phyloP scores from a whole-genome alignment of 2,329 filamentous ascomycete genomes.

The Coniochaeta sp. region DNA sequence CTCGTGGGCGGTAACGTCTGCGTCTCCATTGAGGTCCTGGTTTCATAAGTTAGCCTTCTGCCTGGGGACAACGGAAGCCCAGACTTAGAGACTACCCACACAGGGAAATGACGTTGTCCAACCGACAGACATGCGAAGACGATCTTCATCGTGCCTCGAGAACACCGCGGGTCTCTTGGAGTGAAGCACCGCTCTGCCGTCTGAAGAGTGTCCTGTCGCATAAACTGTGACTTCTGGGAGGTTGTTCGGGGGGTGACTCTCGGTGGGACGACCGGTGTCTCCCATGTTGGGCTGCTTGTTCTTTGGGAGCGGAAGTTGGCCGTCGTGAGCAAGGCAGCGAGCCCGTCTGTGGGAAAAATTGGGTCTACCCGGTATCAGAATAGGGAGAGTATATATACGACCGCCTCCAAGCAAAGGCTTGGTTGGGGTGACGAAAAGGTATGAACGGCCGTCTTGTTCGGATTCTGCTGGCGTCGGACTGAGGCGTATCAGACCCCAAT shows the following conservation, averaged over 20 bases:
- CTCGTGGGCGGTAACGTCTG: slow-evolving; percentile 11
- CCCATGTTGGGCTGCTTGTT: neutral
- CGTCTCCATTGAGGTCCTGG: slow-evolving; percentile 10
- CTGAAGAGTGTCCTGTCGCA: slow-evolving; percentile 10
- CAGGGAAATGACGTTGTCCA: slow-evolving; percentile 13
- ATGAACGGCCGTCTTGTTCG: no score
- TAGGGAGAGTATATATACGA: neutral
- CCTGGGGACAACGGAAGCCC: neutral
- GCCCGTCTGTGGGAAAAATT: neutral
- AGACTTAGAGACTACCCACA: neutral
- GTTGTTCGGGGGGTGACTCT: slow-evolving; percentile 2
- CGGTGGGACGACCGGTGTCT: neutral
- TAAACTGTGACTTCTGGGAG: slow-evolving; percentile 9
- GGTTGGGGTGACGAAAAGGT: no score
- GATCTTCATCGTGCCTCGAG: slow-evolving; percentile 7
- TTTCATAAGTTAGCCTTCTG: neutral
- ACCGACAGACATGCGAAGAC: slow-evolving; percentile 11
- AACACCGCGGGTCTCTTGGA: slow-evolving; percentile 9
- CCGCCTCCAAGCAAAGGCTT: neutral
- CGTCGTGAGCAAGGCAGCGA: neutral
- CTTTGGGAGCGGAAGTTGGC: neutral
- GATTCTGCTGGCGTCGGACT: no score
- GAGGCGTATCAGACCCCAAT: no score
- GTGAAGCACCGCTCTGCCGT: slow-evolving; percentile 10
- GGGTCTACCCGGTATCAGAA: no score